Evolutionary conservation across 2,329 filamentous ascomycete species (phyloP).

Genomic region (Penicillium sp.): DNA sequence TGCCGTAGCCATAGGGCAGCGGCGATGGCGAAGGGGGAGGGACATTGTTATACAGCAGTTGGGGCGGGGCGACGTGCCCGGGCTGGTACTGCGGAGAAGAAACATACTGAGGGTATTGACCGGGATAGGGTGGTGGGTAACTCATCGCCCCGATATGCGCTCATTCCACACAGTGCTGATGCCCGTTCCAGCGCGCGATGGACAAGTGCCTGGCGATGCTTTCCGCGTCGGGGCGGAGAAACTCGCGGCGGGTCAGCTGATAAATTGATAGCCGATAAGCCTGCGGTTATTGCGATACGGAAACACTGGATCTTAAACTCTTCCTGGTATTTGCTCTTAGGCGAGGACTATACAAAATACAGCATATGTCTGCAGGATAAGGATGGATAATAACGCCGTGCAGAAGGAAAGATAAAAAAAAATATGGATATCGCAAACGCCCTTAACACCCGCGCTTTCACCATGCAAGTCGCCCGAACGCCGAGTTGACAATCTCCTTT

Average conservation of each 20-base stretch:
- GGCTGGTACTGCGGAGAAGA: conserved; percentile 36
- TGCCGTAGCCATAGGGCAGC: conserved; percentile 34
- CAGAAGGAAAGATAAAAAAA: too few relatives aligned
- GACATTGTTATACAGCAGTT: conserved; percentile 39
- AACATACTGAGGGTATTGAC: conserved; percentile 35
- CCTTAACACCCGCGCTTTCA: background rate
- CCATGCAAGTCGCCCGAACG: background rate
- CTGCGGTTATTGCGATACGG: conserved; percentile 12
- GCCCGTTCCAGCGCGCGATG: conserved; percentile 10
- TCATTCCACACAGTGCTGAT: conserved; percentile 22
- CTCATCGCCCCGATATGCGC: conserved; percentile 39
- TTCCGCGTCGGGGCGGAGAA: conserved; percentile 33
- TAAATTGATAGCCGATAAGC: conserved; percentile 19
- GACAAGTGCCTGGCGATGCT: conserved; percentile 9
- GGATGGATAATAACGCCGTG: too few relatives aligned
- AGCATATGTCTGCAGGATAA: too few relatives aligned
- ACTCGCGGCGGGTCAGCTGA: conserved; percentile 21
- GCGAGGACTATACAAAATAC: too few relatives aligned
- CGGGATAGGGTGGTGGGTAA: conserved; percentile 42
- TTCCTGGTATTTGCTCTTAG: too few relatives aligned
- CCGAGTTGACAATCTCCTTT: conserved; percentile 3
- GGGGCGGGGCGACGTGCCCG: conserved; percentile 32
- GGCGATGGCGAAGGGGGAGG: conserved; percentile 27
- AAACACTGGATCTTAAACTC: too few relatives aligned
- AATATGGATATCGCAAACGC: too few relatives aligned